These are phyloP conservation scores for Metarhizium robertsii DNA, from an alignment of 2,329 filamentous ascomycete species.

Conservation along the genomic window DNA sequence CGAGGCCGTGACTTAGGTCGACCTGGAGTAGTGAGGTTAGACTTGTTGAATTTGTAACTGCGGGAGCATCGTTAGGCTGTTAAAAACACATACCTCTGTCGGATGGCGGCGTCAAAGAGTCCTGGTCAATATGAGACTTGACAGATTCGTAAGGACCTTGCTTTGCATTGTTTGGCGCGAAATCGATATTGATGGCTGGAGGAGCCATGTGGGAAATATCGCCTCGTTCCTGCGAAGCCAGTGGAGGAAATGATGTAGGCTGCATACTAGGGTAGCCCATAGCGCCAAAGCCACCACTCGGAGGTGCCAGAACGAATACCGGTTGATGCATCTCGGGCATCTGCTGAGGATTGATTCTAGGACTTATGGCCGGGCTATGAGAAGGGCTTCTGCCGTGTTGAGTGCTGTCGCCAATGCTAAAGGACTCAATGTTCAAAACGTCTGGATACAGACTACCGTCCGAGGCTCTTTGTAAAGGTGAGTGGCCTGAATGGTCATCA, in stretches of 20 bases:
- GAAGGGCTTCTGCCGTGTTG: conserved; percentile 73
- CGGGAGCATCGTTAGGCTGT: not conserved
- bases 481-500: conserved; percentile 62
- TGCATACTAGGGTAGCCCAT: conserved; percentile 25
- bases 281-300: conserved; percentile 28
- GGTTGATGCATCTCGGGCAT: conserved; percentile 41
- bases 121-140: conserved; percentile 58
- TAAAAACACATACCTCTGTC: conserved; percentile 45
- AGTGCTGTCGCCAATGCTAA: conserved; percentile 69
- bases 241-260: conserved; percentile 38
- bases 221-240: conserved; percentile 35
- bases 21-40: conserved; percentile 21
- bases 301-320: conserved; percentile 32
- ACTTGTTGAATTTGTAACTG: not conserved
- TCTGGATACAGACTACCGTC: conserved; percentile 69
- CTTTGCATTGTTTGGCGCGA: conserved; percentile 62
- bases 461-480: conserved; percentile 68
- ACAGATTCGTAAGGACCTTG: conserved; percentile 32
- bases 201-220: conserved; percentile 76
- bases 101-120: conserved; percentile 80
- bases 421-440: conserved; percentile 66
- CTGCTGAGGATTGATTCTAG: conserved; percentile 48
- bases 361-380: conserved; percentile 59
- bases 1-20: conserved; percentile 40
- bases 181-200: conserved; percentile 92